phyloP scores from a whole-genome alignment of 2,329 filamentous ascomycete species.

The Botryotinia convoluta region DNA sequence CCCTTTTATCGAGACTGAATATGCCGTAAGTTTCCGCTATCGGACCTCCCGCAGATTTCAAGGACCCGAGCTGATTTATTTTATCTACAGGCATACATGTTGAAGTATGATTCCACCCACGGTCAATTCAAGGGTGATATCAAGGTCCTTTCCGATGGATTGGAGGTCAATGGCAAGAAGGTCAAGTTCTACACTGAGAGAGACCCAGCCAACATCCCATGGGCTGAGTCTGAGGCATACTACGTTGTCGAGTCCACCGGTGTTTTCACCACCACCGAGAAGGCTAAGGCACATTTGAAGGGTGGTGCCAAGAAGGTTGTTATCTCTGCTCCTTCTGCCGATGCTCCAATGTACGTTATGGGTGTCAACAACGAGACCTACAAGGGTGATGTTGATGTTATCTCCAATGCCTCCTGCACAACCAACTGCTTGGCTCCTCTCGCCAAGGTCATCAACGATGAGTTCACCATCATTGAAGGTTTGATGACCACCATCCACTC shows the following conservation, averaged over 20 bases:
- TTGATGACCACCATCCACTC: slow-evolving; percentile 99
- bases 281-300: slow-evolving; percentile 90
- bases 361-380: slow-evolving; percentile 96
- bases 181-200: slow-evolving; percentile 93
- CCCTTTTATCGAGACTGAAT: slow-evolving; percentile 97
- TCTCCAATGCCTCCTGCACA: slow-evolving; percentile 99
- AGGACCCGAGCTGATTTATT: slow-evolving; percentile 24
- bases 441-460: slow-evolving; percentile 99
- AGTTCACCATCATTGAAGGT: slow-evolving; percentile 96
- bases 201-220: slow-evolving; percentile 87
- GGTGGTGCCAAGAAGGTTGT: slow-evolving; percentile 98
- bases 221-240: slow-evolving; percentile 79
- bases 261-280: slow-evolving; percentile 98
- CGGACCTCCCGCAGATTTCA: slow-evolving; percentile 11
- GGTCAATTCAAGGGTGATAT: slow-evolving; percentile 93
- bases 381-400: slow-evolving; percentile 84
- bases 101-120: slow-evolving; percentile 99
- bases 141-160: slow-evolving; percentile 62
- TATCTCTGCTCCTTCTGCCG: slow-evolving; percentile 87
- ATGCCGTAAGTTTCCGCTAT: slow-evolving; percentile 72
- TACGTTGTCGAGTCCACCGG: slow-evolving; percentile 98
- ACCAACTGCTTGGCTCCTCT: slow-evolving; percentile 99
- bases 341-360: slow-evolving; percentile 99
- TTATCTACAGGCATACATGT: slow-evolving; percentile 82
- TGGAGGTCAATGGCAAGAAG: slow-evolving; percentile 90